Base-by-base conservation (phyloP, 495 filamentous ascomycete genomes). In the Podospora australis region DNA sequence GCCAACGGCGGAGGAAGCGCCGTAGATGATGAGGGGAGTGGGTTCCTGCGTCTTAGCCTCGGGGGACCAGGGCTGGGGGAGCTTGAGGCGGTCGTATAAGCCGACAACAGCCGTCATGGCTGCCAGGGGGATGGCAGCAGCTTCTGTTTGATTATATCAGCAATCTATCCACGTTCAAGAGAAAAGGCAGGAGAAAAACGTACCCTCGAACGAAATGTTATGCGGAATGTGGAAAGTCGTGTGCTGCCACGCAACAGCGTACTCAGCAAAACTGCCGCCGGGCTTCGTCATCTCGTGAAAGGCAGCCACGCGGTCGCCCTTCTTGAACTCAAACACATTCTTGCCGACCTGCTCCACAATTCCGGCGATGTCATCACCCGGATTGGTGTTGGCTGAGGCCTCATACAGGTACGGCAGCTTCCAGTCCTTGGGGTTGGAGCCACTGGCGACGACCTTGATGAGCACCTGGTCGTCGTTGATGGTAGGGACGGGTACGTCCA, bases 351-450 rank as follows among this genome's bases (percentile, higher is more conserved):
- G 56, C n/a, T 82, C 65, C 19, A 90, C 74, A 28, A 80, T 69
- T 16, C 85, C 85, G 9, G 83, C 82, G 44, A 88, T 83, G 57
- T 88, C 85, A 61, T 90, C 84, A 28, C 86, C 86, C 39, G 68
- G 55, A 64, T 88, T 88, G 4, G 59, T 30, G 21, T 55, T 35
- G 4, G 20, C 34, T 6, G 49, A 20, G 16, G 29, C 14, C 35
- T 36, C 39, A 21, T 48, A 26, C 4, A 49, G 40, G 1, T 60
- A 50, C 6, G 69, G 60, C 3, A 68, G 20, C 54, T 84, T 88
- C 85, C 84, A 88, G 66, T 91, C 87, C 58, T 90, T 90, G 2
- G 87, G 87, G 60, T 90, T 90, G 17, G 78, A 81, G 16, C 83
- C 83, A 30, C 73, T 75, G 5, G 82, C 79, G 9, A 83, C 66